phyloP scores from a whole-genome alignment of 2,329 filamentous ascomycete genomes.

The Tricladium varicosporioides region DNA sequence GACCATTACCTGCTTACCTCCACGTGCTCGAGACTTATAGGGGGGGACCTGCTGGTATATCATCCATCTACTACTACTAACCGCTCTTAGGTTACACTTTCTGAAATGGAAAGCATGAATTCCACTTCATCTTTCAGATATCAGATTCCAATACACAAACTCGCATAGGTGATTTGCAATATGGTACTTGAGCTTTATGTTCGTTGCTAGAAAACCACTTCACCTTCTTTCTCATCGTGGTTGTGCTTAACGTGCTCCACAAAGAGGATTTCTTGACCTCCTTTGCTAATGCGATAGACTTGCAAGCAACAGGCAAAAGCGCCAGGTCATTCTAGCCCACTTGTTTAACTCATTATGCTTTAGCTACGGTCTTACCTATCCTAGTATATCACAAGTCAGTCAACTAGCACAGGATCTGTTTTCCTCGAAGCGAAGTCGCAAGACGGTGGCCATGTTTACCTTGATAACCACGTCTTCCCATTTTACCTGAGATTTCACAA shows the following conservation, averaged over 20 bases:
- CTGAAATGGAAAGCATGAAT: background rate
- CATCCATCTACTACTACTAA: slow-evolving; percentile 13
- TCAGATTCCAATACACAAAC: background rate
- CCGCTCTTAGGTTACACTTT: slow-evolving; percentile 5
- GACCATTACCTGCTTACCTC: background rate
- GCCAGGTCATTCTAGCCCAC: too few species aligned
- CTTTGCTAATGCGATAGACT: too few species aligned
- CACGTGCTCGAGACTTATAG: background rate
- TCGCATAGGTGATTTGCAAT: slow-evolving; percentile 1
- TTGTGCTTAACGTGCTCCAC: slow-evolving; percentile 45
- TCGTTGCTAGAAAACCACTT: slow-evolving; percentile 20
- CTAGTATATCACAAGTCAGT: too few species aligned
- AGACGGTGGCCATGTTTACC: too few species aligned
- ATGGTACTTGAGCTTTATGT: slow-evolving; percentile 22
- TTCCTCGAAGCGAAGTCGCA: too few species aligned
- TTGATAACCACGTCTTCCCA: too few species aligned
- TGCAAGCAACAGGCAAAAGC: too few species aligned
- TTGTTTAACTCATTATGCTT: too few species aligned
- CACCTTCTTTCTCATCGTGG: slow-evolving; percentile 51
- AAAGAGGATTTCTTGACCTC: slow-evolving; percentile 42
- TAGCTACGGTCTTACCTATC: too few species aligned
- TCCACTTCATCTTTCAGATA: background rate
- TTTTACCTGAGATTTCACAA: too few species aligned
- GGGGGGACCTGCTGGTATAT: slow-evolving; percentile 10
- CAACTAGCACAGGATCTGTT: too few species aligned